phyloP scores from a whole-genome alignment of 164 flowering plant species.

The Chimonanthus praecox region DNA sequence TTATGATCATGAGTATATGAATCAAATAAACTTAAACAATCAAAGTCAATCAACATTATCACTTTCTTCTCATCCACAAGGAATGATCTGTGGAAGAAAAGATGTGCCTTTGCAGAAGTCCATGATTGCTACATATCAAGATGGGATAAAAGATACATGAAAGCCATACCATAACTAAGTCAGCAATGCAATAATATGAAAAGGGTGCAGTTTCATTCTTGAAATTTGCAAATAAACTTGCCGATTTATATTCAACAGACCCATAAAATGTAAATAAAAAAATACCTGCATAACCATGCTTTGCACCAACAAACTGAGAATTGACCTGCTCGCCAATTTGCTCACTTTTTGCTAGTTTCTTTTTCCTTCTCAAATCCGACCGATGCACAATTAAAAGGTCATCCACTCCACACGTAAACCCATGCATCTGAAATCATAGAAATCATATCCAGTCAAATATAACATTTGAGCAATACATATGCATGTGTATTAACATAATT shows the following conservation, averaged over 20 bases:
- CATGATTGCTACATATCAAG: too few species aligned
- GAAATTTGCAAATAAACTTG: neutral
- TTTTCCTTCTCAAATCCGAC: slow-evolving; percentile 43
- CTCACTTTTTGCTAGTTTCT: slow-evolving; percentile 44
- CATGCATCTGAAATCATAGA: slow-evolving; percentile 59
- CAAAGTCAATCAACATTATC: too few species aligned
- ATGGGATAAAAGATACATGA: neutral
- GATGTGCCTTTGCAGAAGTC: too few species aligned
- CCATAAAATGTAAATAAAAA: neutral
- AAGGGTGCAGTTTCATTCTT: neutral
- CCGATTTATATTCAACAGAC: neutral
- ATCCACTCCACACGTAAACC: slow-evolving; percentile 95
- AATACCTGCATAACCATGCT: slow-evolving; percentile 48
- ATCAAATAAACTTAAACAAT: too few species aligned
- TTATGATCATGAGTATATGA: too few species aligned
- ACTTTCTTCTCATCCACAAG: too few species aligned
- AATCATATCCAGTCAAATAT: neutral
- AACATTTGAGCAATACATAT: neutral
- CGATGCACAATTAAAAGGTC: slow-evolving; percentile 58
- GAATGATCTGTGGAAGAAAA: too few species aligned
- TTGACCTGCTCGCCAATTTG: slow-evolving; percentile 57
- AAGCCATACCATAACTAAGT: neutral
- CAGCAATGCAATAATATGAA: neutral
- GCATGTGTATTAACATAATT: neutral
- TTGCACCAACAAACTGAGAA: slow-evolving; percentile 39